Conservation (phyloP, 441 rosid species). For the Kokia cookei region DNA sequence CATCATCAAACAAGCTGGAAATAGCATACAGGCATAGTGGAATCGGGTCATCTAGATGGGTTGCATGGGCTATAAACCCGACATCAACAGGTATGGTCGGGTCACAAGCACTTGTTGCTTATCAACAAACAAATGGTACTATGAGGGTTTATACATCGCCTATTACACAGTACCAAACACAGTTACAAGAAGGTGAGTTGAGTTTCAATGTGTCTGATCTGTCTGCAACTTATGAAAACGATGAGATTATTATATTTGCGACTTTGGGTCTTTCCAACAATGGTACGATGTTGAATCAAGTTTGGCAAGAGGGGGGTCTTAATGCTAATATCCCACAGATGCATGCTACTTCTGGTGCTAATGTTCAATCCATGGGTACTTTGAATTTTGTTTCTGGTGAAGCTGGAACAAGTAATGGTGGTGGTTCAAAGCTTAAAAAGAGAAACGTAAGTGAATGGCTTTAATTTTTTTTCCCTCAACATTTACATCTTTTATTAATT, state of each 20-base stretch:
- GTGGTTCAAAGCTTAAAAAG: conserved; percentile 34
- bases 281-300: conserved; percentile 39
- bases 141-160: conserved; percentile 62
- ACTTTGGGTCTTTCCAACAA: conserved; percentile 39
- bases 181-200: conserved; percentile 40
- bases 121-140: conserved; percentile 42
- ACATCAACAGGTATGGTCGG: conserved; percentile 61
- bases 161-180: conserved; percentile 37
- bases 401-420: conserved; percentile 34
- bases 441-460: conserved; percentile 44
- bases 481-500: too few species aligned
- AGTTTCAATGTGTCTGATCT: conserved; percentile 58
- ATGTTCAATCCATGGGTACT: conserved; percentile 48
- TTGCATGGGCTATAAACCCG: conserved; percentile 92
- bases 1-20: conserved; percentile 38
- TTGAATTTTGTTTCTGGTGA: conserved; percentile 51
- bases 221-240: conserved; percentile 43
- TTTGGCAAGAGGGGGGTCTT: conserved; percentile 82
- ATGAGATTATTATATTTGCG: conserved; percentile 66
- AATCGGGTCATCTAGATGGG: conserved; percentile 55
- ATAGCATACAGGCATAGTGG: conserved; percentile 68
- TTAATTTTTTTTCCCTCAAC: too few species aligned
- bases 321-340: conserved; percentile 27
- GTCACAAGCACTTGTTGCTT: conserved; percentile 72
- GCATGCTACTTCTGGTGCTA: conserved; percentile 49